Percentiles rank a stretch among this genome's conserved stretches.
These are phyloP conservation scores for Symmetrospora coprosmae DNA, from an alignment of 768 basidiomycete species.

Conservation along the genomic window DNA sequence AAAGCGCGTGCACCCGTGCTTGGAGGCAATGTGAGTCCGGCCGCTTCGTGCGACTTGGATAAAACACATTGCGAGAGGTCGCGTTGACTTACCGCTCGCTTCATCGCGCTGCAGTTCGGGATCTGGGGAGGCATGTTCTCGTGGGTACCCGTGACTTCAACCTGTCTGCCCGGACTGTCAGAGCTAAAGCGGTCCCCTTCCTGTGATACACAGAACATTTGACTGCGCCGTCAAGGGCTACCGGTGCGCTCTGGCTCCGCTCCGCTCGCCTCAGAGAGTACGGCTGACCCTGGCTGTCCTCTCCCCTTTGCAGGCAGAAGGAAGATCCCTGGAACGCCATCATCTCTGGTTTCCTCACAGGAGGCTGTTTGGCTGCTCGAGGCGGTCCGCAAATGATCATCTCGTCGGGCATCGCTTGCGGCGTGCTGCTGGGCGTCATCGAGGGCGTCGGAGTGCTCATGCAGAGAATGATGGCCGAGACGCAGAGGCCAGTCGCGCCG, in stretches of 20 bases:
- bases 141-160: not conserved
- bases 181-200: no score
- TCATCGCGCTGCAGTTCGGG: constrained; percentile 33
- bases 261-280: no score
- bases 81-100: not conserved
- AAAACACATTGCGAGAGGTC: not conserved
- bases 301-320: constrained; percentile 34
- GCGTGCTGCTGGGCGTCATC: constrained; percentile 69
- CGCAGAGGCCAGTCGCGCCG: constrained; percentile 46
- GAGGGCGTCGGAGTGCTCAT: constrained; percentile 90
- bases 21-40: constrained; percentile 73
- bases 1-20: constrained; percentile 97
- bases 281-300: no score
- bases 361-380: constrained; percentile 83
- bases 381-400: constrained; percentile 84
- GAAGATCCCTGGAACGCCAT: constrained; percentile 95
- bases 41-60: not conserved
- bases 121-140: constrained; percentile 82
- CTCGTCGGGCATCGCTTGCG: constrained; percentile 86
- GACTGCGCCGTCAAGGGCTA: constrained; percentile 84
- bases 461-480: constrained; percentile 72
- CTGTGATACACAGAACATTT: constrained; percentile 54
- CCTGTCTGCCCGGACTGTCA: no score
- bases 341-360: constrained; percentile 94
- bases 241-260: no score